Evolutionary conservation across 164 flowering plant genomes (phyloP).

Genomic region (Santalum album): DNA sequence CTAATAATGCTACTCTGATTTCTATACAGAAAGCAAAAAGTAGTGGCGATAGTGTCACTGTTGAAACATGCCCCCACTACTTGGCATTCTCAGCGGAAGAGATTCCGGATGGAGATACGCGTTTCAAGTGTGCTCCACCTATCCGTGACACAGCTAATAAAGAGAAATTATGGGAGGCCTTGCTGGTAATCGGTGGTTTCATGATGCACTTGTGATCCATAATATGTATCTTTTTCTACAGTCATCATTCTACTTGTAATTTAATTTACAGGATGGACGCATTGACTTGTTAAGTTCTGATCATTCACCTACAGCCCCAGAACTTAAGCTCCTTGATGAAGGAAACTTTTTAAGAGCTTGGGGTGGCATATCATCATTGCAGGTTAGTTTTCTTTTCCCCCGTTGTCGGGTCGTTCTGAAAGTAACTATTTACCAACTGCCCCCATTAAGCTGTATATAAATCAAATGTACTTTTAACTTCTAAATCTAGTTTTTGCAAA

Average conservation of each 20-base stretch:
- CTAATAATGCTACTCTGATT: background rate
- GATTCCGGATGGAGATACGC: constrained; percentile 89
- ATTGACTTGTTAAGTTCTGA: constrained; percentile 96
- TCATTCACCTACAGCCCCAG: constrained; percentile 90
- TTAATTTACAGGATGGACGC: constrained; percentile 57
- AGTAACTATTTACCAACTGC: too few relatives aligned
- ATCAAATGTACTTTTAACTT: too few relatives aligned
- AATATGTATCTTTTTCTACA: background rate
- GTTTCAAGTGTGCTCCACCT: constrained; percentile 94
- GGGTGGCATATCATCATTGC: constrained; percentile 98
- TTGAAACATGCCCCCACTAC: constrained; percentile 97
- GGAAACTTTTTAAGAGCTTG: constrained; percentile 91
- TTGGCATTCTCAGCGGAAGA: constrained; percentile 91
- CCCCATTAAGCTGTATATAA: too few relatives aligned
- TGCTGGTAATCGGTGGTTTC: constrained; percentile 40
- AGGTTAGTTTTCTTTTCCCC: constrained; percentile 36
- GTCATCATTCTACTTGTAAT: background rate
- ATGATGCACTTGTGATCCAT: background rate
- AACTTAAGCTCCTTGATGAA: constrained; percentile 62
- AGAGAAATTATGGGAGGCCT: constrained; percentile 75
- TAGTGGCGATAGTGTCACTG: constrained; percentile 71
- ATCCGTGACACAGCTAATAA: constrained; percentile 73
- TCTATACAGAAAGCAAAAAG: constrained; percentile 61
- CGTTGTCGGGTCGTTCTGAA: background rate
- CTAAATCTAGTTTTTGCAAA: too few relatives aligned